Evolutionary conservation across 495 filamentous ascomycete genomes (phyloP), one percentile per base, ranked within the genome.

Genomic region (Penicillium crystallinum): DNA sequence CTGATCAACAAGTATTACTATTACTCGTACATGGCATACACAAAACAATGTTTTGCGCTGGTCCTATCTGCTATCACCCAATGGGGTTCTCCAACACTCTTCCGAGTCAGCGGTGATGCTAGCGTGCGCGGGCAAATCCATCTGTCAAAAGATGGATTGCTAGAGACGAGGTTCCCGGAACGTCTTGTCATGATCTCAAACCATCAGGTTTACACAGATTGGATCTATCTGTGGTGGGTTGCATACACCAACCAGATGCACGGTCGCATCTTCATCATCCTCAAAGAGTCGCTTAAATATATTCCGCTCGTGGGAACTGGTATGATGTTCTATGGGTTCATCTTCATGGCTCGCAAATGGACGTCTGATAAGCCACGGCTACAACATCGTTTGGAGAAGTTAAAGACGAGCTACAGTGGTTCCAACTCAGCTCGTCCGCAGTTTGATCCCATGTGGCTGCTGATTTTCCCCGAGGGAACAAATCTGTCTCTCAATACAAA

Each of bases 181-280:
- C 74, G 84, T 17, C 57, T 84, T 46, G 75, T 87, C 40, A 48
- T 87, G 63, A 82, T 87, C 44, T 73, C 84, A 10, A 87, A 87
- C 44, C 84, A 87, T 56, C 82, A 86, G 61, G 79, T 87, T 10
- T 87, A 87, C 63, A 85, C 82, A 8, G 84, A 87, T 48, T 87
- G 84, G 84, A 69, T 86, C 8, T 87, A 87, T 59, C 73, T 87
- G 1, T 87, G 84, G 84, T 87, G 84, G 84, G 68, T 82, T 34
- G 77, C 81, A 11, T 87, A 86, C 56, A 80, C 83, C 2, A 77
- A 79, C 48, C 54, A 57, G 21, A 86, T 83, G 81, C 84, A 87
- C 57, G 84, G 84, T 6, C 82, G 81, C 43, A 69, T 87, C 56
- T 87, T 78, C 61, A 87, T 87, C 57, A 86, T 87, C 43, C 68